Conservation (phyloP, 2,329 filamentous ascomycete genomes). For the Fusarium irregulare region DNA sequence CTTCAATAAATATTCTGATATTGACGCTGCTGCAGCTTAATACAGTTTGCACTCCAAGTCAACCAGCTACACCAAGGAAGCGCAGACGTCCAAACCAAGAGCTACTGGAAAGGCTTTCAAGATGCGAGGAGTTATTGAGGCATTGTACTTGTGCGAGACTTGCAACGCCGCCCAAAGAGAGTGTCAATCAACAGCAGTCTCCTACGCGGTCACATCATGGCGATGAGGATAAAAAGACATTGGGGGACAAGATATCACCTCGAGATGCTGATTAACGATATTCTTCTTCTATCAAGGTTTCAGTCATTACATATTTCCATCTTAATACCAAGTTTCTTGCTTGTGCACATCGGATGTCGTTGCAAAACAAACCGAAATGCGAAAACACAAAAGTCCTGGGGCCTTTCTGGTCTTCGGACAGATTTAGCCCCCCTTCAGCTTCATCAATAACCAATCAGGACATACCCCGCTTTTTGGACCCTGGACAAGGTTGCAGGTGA, state of each 20-base stretch:
- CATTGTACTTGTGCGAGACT: slow-evolving; percentile 43
- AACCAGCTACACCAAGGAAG: slow-evolving; percentile 47
- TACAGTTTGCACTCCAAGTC: slow-evolving; percentile 43
- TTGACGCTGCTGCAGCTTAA: slow-evolving; percentile 36
- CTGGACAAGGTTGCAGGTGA: background rate
- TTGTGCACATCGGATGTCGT: background rate
- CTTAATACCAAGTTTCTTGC: background rate
- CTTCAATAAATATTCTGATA: too few relatives aligned
- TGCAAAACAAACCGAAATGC: background rate
- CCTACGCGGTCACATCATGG: slow-evolving; percentile 14
- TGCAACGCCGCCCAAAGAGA: slow-evolving; percentile 29
- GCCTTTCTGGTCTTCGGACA: slow-evolving; percentile 2
- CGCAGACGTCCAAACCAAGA: slow-evolving; percentile 47
- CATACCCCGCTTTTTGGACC: background rate
- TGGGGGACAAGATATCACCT: slow-evolving; percentile 9
- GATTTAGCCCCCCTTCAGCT: background rate
- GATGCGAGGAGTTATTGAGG: slow-evolving; percentile 34
- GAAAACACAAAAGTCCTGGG: slow-evolving; percentile 1
- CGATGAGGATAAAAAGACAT: slow-evolving; percentile 19
- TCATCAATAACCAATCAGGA: background rate
- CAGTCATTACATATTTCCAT: background rate
- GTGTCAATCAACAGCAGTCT: slow-evolving; percentile 16
- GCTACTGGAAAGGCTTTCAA: slow-evolving; percentile 32
- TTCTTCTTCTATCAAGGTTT: too few relatives aligned
- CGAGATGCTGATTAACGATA: background rate